Evolutionary conservation across 2,329 filamentous ascomycete genomes (phyloP).

Genomic region (Hypocreales sp.): DNA sequence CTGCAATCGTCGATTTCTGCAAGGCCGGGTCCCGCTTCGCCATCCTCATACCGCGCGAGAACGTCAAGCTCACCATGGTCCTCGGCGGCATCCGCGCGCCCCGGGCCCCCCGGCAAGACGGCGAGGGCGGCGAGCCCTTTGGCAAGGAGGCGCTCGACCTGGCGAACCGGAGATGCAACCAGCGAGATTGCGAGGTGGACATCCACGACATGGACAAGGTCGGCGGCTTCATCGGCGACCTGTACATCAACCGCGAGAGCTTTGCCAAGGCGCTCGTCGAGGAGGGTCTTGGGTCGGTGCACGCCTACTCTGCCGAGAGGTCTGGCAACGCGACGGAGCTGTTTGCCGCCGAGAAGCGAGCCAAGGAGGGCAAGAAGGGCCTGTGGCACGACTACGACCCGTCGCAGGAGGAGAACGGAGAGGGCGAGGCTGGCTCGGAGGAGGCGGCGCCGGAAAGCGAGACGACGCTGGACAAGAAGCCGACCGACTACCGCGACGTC

Average conservation of each 20-base stretch:
- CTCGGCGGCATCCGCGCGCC: conserved; percentile 86
- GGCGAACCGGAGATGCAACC: conserved; percentile 74
- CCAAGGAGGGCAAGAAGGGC: conserved; percentile 77
- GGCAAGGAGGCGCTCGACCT: conserved; percentile 90
- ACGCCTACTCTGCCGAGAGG: conserved; percentile 92
- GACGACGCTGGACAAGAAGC: conserved; percentile 48
- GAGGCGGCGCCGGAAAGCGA: conserved; percentile 33
- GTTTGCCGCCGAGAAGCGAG: conserved; percentile 71
- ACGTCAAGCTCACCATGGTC: conserved; percentile 87
- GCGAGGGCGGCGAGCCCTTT: conserved; percentile 77
- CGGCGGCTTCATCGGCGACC: conserved; percentile 88
- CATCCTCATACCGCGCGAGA: conserved; percentile 79
- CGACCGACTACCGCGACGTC: conserved; percentile 78
- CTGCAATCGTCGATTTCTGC: conserved; percentile 90
- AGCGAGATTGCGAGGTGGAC: conserved; percentile 92
- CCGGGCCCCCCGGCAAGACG: conserved; percentile 60
- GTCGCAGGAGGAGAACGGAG: conserved; percentile 55
- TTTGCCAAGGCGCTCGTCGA: conserved; percentile 88
- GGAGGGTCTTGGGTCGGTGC: conserved; percentile 83
- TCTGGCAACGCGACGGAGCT: conserved; percentile 79
- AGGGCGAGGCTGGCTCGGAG: conserved; percentile 31
- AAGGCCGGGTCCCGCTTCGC: conserved; percentile 95
- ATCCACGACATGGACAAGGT: conserved; percentile 92
- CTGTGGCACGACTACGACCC: conserved; percentile 94
- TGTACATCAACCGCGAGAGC: conserved; percentile 90